Conservation (phyloP, 2,329 filamentous ascomycete genomes). For the Diaporthe sp. region DNA sequence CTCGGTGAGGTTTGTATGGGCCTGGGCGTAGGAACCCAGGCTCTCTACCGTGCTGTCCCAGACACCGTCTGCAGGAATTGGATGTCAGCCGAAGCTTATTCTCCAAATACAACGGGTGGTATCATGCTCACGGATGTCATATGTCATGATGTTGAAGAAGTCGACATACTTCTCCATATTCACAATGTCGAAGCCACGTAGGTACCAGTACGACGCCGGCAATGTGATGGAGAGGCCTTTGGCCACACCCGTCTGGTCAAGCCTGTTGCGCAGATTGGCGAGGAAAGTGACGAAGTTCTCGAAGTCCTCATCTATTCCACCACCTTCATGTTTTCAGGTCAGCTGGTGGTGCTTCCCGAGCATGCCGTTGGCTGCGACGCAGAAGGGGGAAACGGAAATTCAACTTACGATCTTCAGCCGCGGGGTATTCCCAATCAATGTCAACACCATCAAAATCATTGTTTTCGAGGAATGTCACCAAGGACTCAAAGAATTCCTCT, state of each 20-base stretch:
- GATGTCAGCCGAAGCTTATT: too few species aligned
- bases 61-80: background rate
- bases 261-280: background rate
- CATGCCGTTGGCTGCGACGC: too few species aligned
- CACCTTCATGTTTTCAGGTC: background rate
- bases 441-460: background rate
- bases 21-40: conserved; percentile 29
- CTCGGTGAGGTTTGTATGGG: conserved; percentile 45
- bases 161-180: conserved; percentile 5
- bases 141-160: background rate
- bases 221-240: background rate
- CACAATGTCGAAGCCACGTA: conserved; percentile 41
- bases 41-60: conserved; percentile 44
- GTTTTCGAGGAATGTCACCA: background rate
- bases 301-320: background rate
- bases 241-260: background rate
- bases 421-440: background rate
- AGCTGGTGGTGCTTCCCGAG: background rate
- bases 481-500: background rate
- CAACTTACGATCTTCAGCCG: background rate
- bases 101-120: too few species aligned
- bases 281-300: background rate
- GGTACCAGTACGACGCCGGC: background rate
- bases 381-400: too few species aligned
- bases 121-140: background rate